Percentiles rank a stretch among this genome's conserved stretches.
Conservation (phyloP, 257 asterid genomes). For the Fraxinus americana region DNA sequence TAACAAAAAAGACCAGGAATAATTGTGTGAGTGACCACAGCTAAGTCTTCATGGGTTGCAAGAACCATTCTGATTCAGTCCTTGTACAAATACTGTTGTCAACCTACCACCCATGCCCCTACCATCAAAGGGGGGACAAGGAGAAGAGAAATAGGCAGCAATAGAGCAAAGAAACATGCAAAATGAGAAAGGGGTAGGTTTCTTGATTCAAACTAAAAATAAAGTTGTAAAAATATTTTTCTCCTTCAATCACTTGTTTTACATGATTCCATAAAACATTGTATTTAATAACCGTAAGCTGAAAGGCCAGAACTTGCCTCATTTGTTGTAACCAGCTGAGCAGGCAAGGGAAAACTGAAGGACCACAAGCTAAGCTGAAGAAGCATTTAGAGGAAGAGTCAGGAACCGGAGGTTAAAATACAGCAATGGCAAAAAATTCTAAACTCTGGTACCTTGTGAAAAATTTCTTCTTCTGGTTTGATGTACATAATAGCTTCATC, state of each 20-base stretch:
- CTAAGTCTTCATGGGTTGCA: background rate
- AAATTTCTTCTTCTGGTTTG: conserved; percentile 81
- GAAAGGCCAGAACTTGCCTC: conserved; percentile 53
- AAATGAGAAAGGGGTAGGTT: background rate
- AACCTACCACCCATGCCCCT: background rate
- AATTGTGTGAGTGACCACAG: background rate
- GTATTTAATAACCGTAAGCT: background rate
- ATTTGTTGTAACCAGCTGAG: conserved; percentile 55
- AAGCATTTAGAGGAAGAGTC: conserved; percentile 28
- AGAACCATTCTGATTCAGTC: background rate
- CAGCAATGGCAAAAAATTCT: background rate
- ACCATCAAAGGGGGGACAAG: background rate
- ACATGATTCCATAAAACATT: background rate
- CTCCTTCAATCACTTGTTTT: background rate
- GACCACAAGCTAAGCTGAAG: conserved; percentile 94
- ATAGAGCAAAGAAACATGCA: conserved; percentile 11
- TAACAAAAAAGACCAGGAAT: background rate
- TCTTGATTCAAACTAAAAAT: conserved; percentile 2
- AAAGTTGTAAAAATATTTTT: background rate
- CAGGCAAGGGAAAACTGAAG: conserved; percentile 65
- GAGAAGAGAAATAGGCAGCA: background rate
- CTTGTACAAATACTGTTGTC: background rate
- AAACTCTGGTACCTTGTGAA: conserved; percentile 52
- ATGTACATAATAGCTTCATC: conserved; percentile 59
- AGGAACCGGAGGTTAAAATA: conserved; percentile 15